Percentiles rank a stretch among this genome's conserved stretches.
phyloP scores from a whole-genome alignment of 345 rosid genomes.

The Durio zibethinus region DNA sequence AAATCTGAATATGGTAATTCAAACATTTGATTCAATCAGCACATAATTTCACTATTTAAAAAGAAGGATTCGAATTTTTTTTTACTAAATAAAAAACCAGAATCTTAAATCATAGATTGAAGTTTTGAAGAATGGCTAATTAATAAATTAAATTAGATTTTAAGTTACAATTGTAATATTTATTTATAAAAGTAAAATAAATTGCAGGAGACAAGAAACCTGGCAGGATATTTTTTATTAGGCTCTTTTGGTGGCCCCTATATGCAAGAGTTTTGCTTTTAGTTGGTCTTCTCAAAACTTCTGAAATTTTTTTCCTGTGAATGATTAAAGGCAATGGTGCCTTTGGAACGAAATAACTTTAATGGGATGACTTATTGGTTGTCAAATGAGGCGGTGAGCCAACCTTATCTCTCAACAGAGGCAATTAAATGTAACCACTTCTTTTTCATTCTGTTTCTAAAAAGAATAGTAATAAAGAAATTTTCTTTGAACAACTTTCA shows the following conservation, averaged over 20 bases:
- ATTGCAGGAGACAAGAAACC: background rate
- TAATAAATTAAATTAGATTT: too few species aligned
- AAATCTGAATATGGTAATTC: too few species aligned
- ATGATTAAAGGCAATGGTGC: constrained; percentile 35
- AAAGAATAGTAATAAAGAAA: background rate
- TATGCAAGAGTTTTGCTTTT: background rate
- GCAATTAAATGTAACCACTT: constrained; percentile 1
- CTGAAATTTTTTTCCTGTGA: constrained; percentile 12
- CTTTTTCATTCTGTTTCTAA: background rate
- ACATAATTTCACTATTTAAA: too few species aligned
- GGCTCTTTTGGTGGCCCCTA: background rate
- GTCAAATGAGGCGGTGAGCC: constrained; percentile 27
- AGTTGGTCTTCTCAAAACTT: constrained; percentile 11
- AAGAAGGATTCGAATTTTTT: too few species aligned
- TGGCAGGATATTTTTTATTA: background rate
- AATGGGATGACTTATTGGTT: constrained; percentile 22
- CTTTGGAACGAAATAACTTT: constrained; percentile 44
- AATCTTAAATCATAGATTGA: background rate
- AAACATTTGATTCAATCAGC: too few species aligned
- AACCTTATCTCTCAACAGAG: background rate
- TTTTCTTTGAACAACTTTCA: background rate
- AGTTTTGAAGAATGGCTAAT: background rate
- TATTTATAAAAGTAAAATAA: background rate
- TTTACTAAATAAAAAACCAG: background rate
- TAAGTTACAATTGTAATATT: too few species aligned